Conservation (phyloP, 257 asterid genomes). For the Primulina eburnea region DNA sequence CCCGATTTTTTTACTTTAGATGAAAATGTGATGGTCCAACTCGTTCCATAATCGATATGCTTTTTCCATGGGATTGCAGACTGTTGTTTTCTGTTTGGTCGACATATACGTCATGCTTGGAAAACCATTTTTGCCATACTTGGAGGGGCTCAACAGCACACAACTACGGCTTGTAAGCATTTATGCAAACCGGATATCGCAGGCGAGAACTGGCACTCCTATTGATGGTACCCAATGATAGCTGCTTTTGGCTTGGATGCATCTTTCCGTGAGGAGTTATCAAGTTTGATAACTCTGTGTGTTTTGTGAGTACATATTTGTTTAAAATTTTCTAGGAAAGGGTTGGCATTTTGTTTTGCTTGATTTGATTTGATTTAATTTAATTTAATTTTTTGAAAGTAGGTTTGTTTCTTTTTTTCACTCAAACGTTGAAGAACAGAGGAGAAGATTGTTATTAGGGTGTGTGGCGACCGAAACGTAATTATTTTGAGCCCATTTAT, state of each 20-base stretch:
- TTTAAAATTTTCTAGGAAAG: conserved; percentile 33
- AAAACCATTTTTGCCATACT: conserved; percentile 83
- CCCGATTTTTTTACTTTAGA: not conserved
- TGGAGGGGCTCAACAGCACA: conserved; percentile 92
- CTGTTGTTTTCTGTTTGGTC: conserved; percentile 95
- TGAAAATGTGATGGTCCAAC: not conserved
- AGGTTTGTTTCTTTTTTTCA: conserved; percentile 25
- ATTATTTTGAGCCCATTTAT: conserved; percentile 20
- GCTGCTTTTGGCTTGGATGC: conserved; percentile 23
- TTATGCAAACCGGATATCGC: conserved; percentile 95
- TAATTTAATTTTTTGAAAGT: conserved; percentile 21
- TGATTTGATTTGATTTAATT: conserved; percentile 10
- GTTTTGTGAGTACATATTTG: conserved; percentile 39
- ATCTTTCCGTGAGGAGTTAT: conserved; percentile 28
- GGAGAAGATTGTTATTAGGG: conserved; percentile 18
- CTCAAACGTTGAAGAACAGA: conserved; percentile 15
- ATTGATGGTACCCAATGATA: conserved; percentile 59
- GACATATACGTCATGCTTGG: conserved; percentile 97
- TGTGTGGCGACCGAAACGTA: conserved; percentile 20
- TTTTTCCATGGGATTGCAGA: conserved; percentile 51
- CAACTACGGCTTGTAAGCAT: conserved; percentile 88
- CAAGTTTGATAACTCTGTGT: conserved; percentile 11
- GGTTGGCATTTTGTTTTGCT: conserved; percentile 8
- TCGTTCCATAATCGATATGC: not conserved
- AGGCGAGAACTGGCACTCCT: conserved; percentile 89